Evolutionary conservation across 2,329 filamentous ascomycete genomes (phyloP), one percentile per base, ranked within the genome.

Genomic region (Endoconidiophora laricicola): DNA sequence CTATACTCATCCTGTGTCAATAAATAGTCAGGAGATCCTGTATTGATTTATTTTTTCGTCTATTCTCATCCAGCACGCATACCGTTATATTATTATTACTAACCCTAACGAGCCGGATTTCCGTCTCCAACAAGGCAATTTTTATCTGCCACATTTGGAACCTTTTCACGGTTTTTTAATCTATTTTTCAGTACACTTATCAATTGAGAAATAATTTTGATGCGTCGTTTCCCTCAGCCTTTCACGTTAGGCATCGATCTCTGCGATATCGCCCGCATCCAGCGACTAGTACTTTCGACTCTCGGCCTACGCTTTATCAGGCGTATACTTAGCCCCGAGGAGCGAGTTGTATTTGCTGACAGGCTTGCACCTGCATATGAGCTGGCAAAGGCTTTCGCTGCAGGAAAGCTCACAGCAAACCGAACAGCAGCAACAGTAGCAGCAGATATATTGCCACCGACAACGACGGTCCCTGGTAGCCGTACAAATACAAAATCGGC

Each of bases 211-310:
- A 9, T 29, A 9, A 29, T 9, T 10, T 33, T 33, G 26, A 49
- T 66, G 42, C 58, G 59, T 16, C 61, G 61, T 2, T 86, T 88
- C 57, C 79, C 81, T 1, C 69, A 78, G n/a, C 69, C 78, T 1
- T 60, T 90, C 12, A 71, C 72, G 45, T 67, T 94, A 48, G 87
- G 87, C 52, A 90, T 77, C 44, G 87, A 94, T 61, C 81, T 94
- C 51, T 86, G 84, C 62, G 71, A 72, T 52, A 73, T 86, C 52
- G 64, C 71, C 0, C 78, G 86, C 50, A 77, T 94, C 53, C 65
- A 69, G 54, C 61, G 63, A 18, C 68, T 87, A 47, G 62, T 90
- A 48, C 62, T 60, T 16, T 61, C 66, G 23, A 60, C 65, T 6
- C 60, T 61, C 38, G 67, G 65, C 1, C 48, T 55, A 4, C 66